phyloP scores from a whole-genome alignment of 2,329 filamentous ascomycete genomes.

The Colletotrichum graminicola region DNA sequence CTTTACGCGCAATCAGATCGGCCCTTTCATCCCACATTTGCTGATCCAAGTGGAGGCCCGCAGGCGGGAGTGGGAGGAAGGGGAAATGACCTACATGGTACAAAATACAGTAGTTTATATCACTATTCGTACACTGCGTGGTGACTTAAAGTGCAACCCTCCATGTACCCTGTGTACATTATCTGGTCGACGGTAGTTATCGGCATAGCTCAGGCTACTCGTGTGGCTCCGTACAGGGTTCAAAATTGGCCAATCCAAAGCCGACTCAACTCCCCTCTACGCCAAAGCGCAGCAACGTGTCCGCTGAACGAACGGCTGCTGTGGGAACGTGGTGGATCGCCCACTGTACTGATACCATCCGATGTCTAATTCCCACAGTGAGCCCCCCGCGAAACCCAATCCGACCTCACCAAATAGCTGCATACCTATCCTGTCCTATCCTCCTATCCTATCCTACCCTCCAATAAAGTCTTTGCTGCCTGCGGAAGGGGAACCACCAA shows the following conservation, averaged over 20 bases:
- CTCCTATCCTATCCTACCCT: neutral
- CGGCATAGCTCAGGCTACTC: conserved; percentile 7
- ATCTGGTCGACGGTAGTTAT: conserved; percentile 19
- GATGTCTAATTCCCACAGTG: conserved; percentile 25
- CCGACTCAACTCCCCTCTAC: neutral
- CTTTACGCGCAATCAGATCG: conserved; percentile 28
- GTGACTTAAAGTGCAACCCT: conserved; percentile 5
- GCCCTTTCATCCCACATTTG: conserved; percentile 32
- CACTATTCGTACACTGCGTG: conserved; percentile 3
- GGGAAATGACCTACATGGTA: conserved; percentile 1
- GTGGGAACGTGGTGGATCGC: conserved; percentile 15
- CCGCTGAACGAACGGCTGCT: conserved; percentile 21
- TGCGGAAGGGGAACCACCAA: neutral
- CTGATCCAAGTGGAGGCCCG: conserved; percentile 29
- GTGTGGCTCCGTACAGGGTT: conserved; percentile 17
- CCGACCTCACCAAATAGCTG: conserved; percentile 10
- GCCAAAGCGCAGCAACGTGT: conserved; percentile 29
- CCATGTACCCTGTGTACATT: neutral
- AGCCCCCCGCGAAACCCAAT: conserved; percentile 7
- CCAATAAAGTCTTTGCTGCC: neutral
- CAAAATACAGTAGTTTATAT: no score
- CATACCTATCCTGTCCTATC: neutral
- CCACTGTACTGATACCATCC: conserved; percentile 3
- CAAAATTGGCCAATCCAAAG: conserved; percentile 13
- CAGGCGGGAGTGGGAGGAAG: conserved; percentile 9